Evolutionary conservation across 768 basidiomycete genomes (phyloP), one percentile per base, ranked within the genome.

Genomic region (Artomyces pyxidatus): DNA sequence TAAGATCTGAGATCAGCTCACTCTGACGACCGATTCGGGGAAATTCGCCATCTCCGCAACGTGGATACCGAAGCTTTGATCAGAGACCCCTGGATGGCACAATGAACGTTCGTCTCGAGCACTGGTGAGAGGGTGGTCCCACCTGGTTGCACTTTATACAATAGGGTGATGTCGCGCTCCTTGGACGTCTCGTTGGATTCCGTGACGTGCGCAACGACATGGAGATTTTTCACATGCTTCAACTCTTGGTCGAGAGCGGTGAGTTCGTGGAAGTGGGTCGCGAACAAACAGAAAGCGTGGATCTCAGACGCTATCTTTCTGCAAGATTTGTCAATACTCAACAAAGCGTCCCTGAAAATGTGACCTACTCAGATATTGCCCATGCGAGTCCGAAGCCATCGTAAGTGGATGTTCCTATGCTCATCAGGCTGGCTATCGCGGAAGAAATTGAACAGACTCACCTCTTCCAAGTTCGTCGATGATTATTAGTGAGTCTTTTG

Each of bases 31-130:
- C 55, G 82, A 86, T 52, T 94, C 88, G 0, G 96, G 96, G 67
- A 99, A 99, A 65, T 97, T 94, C 3, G 95, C 95, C n/a, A 98
- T 72, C 62, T 92, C 78, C 0, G 96, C 96, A 14, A 99, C 96
- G 58, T 98, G 93, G 25, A 99, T 98, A 66, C 95, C 96, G 60
- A 97, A 98, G 62, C 91, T 95, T 66, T 97, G 95, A 62, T 98
- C 95, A 39, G 89, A 92, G 19, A 96, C 77, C 12, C 91, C 90
- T 90, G 50, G 21, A n/a, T 32, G n/a, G 22, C 23, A 19, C 9
- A 42, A 38, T 40, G 28, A 1, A 22, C n/a, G 37, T 17, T 10
- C 21, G 37, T n/a, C n/a, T n/a, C n/a, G n/a, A n/a, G n/a, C n/a
- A n/a, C n/a, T n/a, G n/a, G n/a, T n/a, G n/a, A n/a, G n/a, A n/a